Conservation (phyloP, 345 rosid species). For the Psidium guajava region DNA sequence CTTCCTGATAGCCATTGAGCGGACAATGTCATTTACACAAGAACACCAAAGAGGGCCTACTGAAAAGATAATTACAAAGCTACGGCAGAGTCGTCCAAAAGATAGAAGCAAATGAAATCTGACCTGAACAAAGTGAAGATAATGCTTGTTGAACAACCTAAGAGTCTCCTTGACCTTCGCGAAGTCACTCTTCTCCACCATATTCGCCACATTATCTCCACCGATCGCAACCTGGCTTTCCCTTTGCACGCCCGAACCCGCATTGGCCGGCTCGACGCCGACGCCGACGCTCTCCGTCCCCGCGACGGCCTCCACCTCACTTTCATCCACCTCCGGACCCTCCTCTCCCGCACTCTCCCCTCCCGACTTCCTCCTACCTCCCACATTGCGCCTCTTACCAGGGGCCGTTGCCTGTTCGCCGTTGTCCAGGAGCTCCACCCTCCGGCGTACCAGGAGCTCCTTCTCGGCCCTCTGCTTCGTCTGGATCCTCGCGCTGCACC, state of each 20-base stretch:
- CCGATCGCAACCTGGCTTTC: background rate
- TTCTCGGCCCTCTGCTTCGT: slow-evolving; percentile 26
- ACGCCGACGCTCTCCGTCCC: background rate
- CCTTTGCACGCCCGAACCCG: background rate
- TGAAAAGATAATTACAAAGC: background rate
- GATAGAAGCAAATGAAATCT: background rate
- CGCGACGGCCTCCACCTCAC: background rate
- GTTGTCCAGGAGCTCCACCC: slow-evolving; percentile 26
- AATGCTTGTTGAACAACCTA: slow-evolving; percentile 71
- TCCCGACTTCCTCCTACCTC: background rate
- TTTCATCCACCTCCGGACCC: background rate
- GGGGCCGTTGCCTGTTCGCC: background rate
- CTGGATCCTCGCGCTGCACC: slow-evolving; percentile 20
- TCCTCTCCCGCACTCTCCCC: background rate
- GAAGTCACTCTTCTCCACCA: slow-evolving; percentile 25
- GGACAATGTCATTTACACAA: background rate
- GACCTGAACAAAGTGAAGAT: slow-evolving; percentile 80
- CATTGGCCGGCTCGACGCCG: background rate
- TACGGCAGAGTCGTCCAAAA: background rate
- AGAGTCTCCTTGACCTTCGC: slow-evolving; percentile 54
- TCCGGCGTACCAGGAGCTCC: slow-evolving; percentile 26
- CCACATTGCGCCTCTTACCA: slow-evolving; percentile 1
- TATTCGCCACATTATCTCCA: background rate
- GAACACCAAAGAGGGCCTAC: background rate
- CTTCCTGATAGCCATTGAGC: slow-evolving; percentile 25